These are phyloP conservation scores for Raphanus sativus DNA, from an alignment of 345 rosid genomes.

Conservation along the genomic window DNA sequence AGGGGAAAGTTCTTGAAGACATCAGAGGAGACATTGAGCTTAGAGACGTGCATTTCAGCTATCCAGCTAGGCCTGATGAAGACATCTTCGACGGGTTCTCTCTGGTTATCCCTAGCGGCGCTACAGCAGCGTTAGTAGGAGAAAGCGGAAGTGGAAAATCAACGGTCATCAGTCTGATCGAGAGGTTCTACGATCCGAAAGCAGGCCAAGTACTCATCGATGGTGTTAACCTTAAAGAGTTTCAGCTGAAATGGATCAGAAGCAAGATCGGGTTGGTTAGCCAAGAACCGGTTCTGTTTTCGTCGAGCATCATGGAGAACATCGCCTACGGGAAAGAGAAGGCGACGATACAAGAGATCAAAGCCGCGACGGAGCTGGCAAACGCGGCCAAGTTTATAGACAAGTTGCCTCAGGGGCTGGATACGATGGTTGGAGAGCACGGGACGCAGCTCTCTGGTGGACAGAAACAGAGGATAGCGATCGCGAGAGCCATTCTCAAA, in stretches of 20 bases:
- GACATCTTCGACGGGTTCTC: constrained; percentile 67
- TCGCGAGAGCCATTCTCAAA: constrained; percentile 85
- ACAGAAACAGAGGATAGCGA: constrained; percentile 91
- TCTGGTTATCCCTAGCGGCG: constrained; percentile 58
- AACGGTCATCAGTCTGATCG: constrained; percentile 71
- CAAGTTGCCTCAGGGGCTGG: constrained; percentile 79
- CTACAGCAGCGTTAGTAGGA: constrained; percentile 78
- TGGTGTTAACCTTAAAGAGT: constrained; percentile 62
- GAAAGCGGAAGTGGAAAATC: constrained; percentile 93
- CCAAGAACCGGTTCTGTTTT: constrained; percentile 80
- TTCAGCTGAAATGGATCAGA: constrained; percentile 76
- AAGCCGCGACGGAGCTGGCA: constrained; percentile 68
- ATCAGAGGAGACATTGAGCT: constrained; percentile 69
- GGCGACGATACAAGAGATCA: constrained; percentile 69
- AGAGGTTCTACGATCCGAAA: constrained; percentile 83
- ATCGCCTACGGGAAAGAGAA: constrained; percentile 75
- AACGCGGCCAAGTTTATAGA: constrained; percentile 77
- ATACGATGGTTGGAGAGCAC: constrained; percentile 91
- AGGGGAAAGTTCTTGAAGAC: constrained; percentile 57
- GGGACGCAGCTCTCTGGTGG: constrained; percentile 96
- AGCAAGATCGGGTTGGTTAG: constrained; percentile 75
- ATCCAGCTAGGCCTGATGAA: constrained; percentile 80
- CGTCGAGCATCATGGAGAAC: constrained; percentile 66
- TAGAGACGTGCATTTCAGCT: constrained; percentile 60
- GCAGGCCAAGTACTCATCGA: constrained; percentile 66